Percentiles rank a stretch among this genome's conserved stretches.
Conservation (phyloP, 2,329 filamentous ascomycete genomes). For the Lachnellula arida region DNA sequence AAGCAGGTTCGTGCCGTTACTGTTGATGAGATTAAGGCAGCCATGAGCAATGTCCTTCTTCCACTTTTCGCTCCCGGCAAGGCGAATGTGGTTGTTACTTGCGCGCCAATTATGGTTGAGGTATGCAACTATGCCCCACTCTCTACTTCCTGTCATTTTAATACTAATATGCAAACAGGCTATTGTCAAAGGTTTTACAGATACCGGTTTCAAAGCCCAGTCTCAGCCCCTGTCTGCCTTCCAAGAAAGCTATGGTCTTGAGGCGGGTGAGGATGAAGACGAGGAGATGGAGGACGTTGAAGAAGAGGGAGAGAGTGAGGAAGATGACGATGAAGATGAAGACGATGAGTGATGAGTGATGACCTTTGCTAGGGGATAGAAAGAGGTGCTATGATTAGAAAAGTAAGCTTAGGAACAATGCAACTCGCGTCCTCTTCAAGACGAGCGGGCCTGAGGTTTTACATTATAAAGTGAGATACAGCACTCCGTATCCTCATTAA, state of each 20-base stretch:
- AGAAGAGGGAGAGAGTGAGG: conserved; percentile 9
- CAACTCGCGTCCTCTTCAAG: too few species aligned
- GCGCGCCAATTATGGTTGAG: conserved; percentile 78
- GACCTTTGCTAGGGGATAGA: too few species aligned
- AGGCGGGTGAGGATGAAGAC: conserved; percentile 54
- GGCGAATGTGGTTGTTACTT: conserved; percentile 84
- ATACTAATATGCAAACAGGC: conserved; percentile 44
- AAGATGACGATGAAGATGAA: too few species aligned
- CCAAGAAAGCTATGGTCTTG: conserved; percentile 84
- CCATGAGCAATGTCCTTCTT: conserved; percentile 69
- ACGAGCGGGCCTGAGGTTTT: too few species aligned
- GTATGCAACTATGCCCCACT: conserved; percentile 44
- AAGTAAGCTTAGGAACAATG: too few species aligned
- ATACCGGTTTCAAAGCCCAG: conserved; percentile 73
- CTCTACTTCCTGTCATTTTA: conserved; percentile 2
- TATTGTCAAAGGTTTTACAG: conserved; percentile 69
- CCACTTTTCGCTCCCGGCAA: conserved; percentile 75
- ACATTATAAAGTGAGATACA: too few species aligned
- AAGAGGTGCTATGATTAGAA: too few species aligned
- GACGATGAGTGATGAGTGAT: too few species aligned
- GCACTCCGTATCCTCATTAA: too few species aligned
- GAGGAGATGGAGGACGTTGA: conserved; percentile 34
- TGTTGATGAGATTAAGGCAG: conserved; percentile 69
- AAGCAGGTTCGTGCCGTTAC: conserved; percentile 71
- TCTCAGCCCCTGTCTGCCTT: conserved; percentile 72